These are phyloP conservation scores for Bolboschoenoplectus hybrid DNA, from an alignment of 202 grass and related monocot species.

Conservation along the genomic window DNA sequence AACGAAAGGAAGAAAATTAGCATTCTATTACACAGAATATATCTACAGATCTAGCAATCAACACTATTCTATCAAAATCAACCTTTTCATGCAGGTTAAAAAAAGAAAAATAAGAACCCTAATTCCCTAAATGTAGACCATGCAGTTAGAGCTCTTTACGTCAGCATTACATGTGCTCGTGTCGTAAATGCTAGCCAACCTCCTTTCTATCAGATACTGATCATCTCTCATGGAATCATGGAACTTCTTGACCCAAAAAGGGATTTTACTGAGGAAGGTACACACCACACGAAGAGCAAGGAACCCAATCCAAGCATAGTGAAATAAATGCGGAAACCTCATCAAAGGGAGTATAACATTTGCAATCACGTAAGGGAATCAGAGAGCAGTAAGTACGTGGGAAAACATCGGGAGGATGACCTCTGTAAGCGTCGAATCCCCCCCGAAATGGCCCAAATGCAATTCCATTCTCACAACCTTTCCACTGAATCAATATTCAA, in stretches of 20 bases:
- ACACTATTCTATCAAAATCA: no score
- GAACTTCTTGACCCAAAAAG: background rate
- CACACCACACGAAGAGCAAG: background rate
- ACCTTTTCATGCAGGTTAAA: no score
- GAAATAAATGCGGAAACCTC: background rate
- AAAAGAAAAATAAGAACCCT: no score
- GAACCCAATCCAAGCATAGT: slow-evolving; percentile 8
- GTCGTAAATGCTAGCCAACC: background rate
- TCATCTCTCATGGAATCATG: slow-evolving; percentile 10
- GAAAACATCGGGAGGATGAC: background rate
- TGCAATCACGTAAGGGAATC: background rate
- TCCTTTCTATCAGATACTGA: background rate
- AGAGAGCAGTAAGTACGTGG: background rate
- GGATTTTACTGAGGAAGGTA: background rate
- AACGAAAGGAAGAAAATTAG: no score
- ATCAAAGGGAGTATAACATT: background rate
- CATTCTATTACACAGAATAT: no score
- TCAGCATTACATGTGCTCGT: no score
- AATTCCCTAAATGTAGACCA: no score
- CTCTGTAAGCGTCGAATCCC: background rate
- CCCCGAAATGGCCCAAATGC: background rate
- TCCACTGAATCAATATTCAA: background rate
- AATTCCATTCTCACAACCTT: background rate
- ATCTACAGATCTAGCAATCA: no score
- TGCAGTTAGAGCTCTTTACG: no score